Base-by-base conservation (phyloP, 257 asterid species). In the Scutellaria barbata region DNA sequence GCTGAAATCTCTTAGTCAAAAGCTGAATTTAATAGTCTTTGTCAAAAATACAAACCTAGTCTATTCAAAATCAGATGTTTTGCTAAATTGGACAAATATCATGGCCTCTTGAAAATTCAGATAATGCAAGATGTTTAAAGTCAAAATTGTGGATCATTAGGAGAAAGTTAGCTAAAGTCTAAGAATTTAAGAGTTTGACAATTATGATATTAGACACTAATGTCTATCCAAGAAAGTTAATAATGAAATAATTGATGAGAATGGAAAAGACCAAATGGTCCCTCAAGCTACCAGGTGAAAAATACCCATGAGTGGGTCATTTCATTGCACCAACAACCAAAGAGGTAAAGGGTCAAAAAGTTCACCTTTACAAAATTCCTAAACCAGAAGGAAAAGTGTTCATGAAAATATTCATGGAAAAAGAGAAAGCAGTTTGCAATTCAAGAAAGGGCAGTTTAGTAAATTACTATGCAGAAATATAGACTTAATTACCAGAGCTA, bases 401-500 rank as follows among this genome's bases (percentile, higher is more conserved):
- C 43, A 56, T 22, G 22, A 25, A 39, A 71, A 47, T 48, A 67
- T 16, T 40, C 43, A 30, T 30, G 25, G 42, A 16, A 47, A 41
- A 10, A 6, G 55, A 20, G 63, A 10, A 13, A 9, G 17, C 37
- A 16, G 18, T 20, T 59, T 17, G 30, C 72, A 63, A 17, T 42
- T 43, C 12, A 69, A 17, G 43, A 8, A 62, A 63, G 76, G 84
- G 68, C 52, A 76, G 3, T 67, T 46, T 30, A 55, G 83, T 75
- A 72, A 69, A 61, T 46, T 41, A 10, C 6, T 10, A 47, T 6
- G 62, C 60, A 67, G 47, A 20, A 30, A 48, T 30, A 53, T 43
- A 53, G 46, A 57, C 51, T 76, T 30, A 30, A 30, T 30, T 84
- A 89, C 99, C 99, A 58, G 97, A 86, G 81, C 95, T 91, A 66